Evolutionary conservation across 73 alveolate species (phyloP).

Genomic region (Paramecium octaurelia): DNA sequence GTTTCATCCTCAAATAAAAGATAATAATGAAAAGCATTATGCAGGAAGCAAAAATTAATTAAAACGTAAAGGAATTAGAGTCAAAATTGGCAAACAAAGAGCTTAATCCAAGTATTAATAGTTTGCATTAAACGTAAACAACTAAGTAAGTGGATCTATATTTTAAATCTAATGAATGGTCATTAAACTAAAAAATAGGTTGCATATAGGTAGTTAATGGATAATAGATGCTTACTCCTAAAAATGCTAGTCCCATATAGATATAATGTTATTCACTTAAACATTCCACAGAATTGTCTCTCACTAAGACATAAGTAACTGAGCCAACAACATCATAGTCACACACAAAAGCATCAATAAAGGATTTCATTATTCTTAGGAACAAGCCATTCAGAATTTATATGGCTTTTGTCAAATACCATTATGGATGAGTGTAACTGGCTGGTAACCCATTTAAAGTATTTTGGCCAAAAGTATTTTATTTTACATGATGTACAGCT

Average conservation of each 20-base stretch:
- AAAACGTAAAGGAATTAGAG: background rate
- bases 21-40: background rate
- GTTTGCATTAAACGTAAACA: background rate
- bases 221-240: constrained; percentile 37
- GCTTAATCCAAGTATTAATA: background rate
- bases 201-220: constrained; percentile 25
- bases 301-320: background rate
- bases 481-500: background rate
- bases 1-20: background rate
- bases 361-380: background rate
- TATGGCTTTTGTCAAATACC: background rate
- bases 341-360: constrained; percentile 34
- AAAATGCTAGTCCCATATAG: constrained; percentile 5
- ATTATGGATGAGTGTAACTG: constrained; percentile 14
- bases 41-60: background rate
- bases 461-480: constrained; percentile 18
- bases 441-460: background rate
- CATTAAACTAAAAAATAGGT: background rate
- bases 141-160: constrained; percentile 12
- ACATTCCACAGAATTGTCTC: constrained; percentile 17
- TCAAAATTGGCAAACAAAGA: constrained; percentile 12
- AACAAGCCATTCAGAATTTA: background rate
- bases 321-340: background rate
- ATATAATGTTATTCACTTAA: constrained; percentile 7
- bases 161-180: constrained; percentile 28